Conservation (phyloP, 495 filamentous ascomycete species). For the Tuber umbilicatum region DNA sequence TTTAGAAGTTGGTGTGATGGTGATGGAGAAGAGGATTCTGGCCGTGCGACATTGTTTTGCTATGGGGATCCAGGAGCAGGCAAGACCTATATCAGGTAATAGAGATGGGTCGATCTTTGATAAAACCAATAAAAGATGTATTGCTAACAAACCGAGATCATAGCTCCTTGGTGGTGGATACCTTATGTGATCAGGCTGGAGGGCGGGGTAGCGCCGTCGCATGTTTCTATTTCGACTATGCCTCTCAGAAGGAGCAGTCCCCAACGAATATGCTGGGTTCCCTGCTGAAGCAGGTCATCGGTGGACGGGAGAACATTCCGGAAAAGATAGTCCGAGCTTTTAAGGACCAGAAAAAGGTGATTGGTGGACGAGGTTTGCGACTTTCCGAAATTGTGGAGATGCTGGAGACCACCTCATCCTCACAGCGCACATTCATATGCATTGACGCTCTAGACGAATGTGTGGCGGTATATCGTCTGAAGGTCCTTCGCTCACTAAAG, state of each 20-base stretch:
- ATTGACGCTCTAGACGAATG: neutral
- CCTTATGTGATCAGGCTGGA: neutral
- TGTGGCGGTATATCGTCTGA: neutral
- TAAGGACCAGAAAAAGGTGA: neutral
- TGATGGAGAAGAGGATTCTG: neutral
- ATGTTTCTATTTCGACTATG: neutral
- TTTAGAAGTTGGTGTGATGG: neutral
- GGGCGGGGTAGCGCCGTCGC: neutral
- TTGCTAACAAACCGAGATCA: neutral
- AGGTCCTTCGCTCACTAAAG: conserved; percentile 1
- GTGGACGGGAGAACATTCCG: neutral
- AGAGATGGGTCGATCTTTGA: neutral
- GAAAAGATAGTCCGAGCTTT: neutral
- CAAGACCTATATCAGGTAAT: neutral
- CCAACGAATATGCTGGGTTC: neutral
- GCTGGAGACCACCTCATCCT: neutral
- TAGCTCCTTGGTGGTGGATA: neutral
- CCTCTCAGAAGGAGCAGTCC: neutral
- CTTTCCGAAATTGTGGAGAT: neutral
- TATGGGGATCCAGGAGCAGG: neutral
- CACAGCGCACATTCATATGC: neutral
- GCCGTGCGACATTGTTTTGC: neutral
- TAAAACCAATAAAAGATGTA: neutral
- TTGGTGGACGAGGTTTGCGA: neutral
- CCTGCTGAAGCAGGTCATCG: neutral